Evolutionary conservation across 2,329 filamentous ascomycete genomes (phyloP), one percentile per base, ranked within the genome.

Genomic region (Acarospora socialis): DNA sequence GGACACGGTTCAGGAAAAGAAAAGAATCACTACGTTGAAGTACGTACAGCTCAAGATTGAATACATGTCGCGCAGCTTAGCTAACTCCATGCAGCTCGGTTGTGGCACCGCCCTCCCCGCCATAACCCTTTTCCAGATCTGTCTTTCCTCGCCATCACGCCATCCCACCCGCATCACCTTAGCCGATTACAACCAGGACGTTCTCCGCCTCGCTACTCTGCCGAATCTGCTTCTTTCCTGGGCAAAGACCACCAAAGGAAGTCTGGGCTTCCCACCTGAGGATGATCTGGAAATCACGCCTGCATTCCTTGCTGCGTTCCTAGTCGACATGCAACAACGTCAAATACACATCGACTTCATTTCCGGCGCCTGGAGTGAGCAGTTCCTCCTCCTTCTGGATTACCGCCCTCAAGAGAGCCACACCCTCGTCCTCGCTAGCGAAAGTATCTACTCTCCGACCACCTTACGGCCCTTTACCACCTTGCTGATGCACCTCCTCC

Each of bases 381-480:
- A 53, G 0, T 54, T 59, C 42, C 49, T 55, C 15, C 50, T 56
- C 12, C 56, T 51, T 0, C 40, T 45, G 0, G 41, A 51, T 12
- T 10, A 3, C n/a, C 15, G 15, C 14, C 8, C 14, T 13, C 24
- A 7, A 12, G 21, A 15, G 3, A 49, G 59, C 39, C 59, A 59
- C 15, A 57, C 55, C 0, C 43, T 71, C 13, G 52, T 77, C 5
- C 59, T 77, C 3, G 73, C 68, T 1, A 72, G 69, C 17, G 73
- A 77, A 50, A 77, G 73, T 0, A 76, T 77, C 30, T 77, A 77
- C 49, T 68, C 65, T 4, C 71, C 70, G 0, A 48, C 58, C 1
- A 66, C 65, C 1, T 54, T 74, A 17, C 43, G 39, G 2, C 54
- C 64, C 0, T 77, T 77, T 46, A 65, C 70, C 0, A 61, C 69